Conservation (phyloP, 1,139 yeast genomes). For the Hemisphaericaspora lyxosophila region DNA sequence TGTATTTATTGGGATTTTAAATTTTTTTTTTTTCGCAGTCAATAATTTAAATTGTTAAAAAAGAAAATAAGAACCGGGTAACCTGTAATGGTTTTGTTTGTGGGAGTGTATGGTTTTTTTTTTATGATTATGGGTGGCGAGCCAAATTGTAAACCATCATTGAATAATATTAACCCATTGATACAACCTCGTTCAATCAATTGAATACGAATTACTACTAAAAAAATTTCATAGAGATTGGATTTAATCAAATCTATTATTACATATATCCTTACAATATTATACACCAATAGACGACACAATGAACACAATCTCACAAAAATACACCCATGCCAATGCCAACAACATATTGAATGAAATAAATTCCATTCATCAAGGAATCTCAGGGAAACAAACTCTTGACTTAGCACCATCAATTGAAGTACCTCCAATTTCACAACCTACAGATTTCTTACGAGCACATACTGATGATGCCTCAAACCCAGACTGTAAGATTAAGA, state of each 20-base stretch:
- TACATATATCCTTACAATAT: no score
- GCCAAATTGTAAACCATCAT: no score
- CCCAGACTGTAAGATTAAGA: slow-evolving; percentile 92
- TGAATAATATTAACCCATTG: neutral
- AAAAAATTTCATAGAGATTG: neutral
- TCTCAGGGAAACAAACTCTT: slow-evolving; percentile 26
- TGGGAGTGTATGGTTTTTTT: neutral
- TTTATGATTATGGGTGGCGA: neutral
- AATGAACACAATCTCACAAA: slow-evolving; percentile 46
- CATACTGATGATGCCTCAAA: slow-evolving; percentile 93
- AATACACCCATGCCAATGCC: slow-evolving; percentile 34
- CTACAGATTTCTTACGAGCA: slow-evolving; percentile 94
- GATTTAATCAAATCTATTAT: neutral
- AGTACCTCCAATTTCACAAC: slow-evolving; percentile 84
- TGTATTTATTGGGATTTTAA: slow-evolving; percentile 3
- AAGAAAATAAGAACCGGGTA: no score
- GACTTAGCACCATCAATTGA: slow-evolving; percentile 64
- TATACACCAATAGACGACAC: neutral
- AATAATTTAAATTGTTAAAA: neutral
- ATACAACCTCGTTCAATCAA: neutral
- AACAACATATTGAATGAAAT: slow-evolving; percentile 31
- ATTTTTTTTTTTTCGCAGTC: neutral
- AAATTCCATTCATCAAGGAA: slow-evolving; percentile 24
- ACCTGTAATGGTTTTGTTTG: neutral
- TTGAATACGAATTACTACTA: neutral